Percentiles rank a stretch among this genome's conserved stretches.
Evolutionary conservation across 2,329 filamentous ascomycete species (phyloP).

Genomic region (Ceratocystis variospora): DNA sequence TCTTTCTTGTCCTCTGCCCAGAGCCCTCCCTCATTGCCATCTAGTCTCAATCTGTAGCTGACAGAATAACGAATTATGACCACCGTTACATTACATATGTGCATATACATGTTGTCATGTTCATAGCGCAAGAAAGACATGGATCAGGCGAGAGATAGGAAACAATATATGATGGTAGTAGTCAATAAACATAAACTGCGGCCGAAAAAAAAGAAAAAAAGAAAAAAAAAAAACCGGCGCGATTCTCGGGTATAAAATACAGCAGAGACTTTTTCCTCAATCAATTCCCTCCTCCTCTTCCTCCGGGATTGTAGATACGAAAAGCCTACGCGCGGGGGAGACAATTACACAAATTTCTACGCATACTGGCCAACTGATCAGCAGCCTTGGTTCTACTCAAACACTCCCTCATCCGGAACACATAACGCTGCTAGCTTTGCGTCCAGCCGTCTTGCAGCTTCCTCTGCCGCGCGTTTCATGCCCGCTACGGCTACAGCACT

Average conservation of each 20-base stretch:
- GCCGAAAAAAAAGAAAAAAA: too few relatives aligned
- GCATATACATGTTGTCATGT: background rate
- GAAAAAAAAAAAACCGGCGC: background rate
- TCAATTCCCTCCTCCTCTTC: background rate
- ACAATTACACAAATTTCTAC: too few relatives aligned
- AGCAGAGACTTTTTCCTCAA: background rate
- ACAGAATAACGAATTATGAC: constrained; percentile 16
- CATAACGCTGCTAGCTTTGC: constrained; percentile 41
- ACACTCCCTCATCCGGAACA: constrained; percentile 40
- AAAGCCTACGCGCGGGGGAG: too few relatives aligned
- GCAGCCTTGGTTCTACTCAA: constrained; percentile 19
- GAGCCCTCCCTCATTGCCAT: background rate
- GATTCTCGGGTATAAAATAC: constrained; percentile 10
- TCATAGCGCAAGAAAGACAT: background rate
- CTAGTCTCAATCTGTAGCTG: constrained; percentile 4
- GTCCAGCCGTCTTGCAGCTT: constrained; percentile 46
- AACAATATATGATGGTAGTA: background rate
- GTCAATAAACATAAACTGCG: background rate
- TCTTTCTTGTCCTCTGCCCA: background rate
- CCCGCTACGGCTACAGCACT: constrained; percentile 36
- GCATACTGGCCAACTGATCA: too few relatives aligned
- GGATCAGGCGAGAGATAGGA: background rate
- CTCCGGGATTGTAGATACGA: too few relatives aligned
- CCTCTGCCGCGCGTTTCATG: constrained; percentile 43
- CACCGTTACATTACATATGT: background rate